Base-by-base conservation (phyloP, 164 flowering plant genomes). In the Liriodendron chinense region DNA sequence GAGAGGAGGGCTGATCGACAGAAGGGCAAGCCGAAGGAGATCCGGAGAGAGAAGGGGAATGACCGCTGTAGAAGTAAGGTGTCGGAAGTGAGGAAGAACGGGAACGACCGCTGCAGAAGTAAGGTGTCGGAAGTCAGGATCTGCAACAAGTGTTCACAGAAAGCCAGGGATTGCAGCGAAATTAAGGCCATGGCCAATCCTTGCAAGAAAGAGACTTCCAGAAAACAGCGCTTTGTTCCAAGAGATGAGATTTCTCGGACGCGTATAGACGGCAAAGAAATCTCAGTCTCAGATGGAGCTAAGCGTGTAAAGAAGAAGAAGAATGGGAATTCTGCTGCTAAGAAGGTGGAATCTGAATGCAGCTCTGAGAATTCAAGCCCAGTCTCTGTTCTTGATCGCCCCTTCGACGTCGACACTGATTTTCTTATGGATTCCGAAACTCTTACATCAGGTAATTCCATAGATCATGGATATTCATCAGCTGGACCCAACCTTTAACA, bases 361-460 rank as follows among this genome's bases (percentile, higher is more conserved):
- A 81, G 81, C 68, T 88, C 90, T 0, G 89, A 93, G 63, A 89
- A 91, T 75, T 87, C 86, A 0, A 94, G 97, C 82, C 98, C 98
- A 0, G 90, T 89, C 71, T 94, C 98, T 24, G 90, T 92, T 84
- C 89, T 94, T 72, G 90, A 92, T 78, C 80, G 75, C 25, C 53
- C 57, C 65, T 74, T 74, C 48, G 66, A 68, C 43, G 24, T 25
- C 9, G 72, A 68, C 49, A 71, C 75, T 56, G 83, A 86, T 62
- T 87, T 80, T 74, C 68, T 78, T 25, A 68, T 47, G 48, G 86
- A 82, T 80, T 78, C 73, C 8, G 80, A 83, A 75, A 74, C 62
- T 69, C 62, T 80, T 7, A 43, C 65, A 50, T 78, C 91, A 83
- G 90, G 92, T 87, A 70, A 75, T 14, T 21, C 5, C 43, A 34